Evolutionary conservation across 306 rosid genomes (phyloP), one percentile per base, ranked within the genome.

Genomic region (Fragaria ananassa): DNA sequence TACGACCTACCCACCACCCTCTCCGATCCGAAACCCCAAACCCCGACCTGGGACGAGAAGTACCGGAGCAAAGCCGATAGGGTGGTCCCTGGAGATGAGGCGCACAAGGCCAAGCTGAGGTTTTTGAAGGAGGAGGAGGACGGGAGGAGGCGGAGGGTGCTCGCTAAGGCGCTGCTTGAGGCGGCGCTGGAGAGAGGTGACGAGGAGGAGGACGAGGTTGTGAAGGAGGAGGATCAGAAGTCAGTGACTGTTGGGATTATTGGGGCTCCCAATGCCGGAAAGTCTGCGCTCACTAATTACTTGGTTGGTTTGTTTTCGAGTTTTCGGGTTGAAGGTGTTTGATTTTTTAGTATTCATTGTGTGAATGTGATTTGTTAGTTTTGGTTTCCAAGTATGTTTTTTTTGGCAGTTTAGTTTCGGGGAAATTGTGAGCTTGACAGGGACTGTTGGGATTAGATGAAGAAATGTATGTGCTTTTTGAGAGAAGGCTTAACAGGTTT

Each of bases 251-350:
- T 94, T 3, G 98, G 98, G 74, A 90, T 94, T 42, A 87, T 94
- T 4, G 97, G 98, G 23, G 98, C 97, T 1, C 98, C 98, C 17
- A 94, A 94, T 80, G 98, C 97, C 23, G 98, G 98, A 53, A 94
- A 94, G 78, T 94, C 97, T 51, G 91, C 97, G 0, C 88, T 94
- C n/a, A 92, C 97, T 9, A 94, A 94, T 81, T 89, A 25, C 53
- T 83, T 94, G 98, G 98, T 94, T 81, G 21, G 79, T 72, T 72
- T n/a, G 29, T 76, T 19, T 51, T 53, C 41, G 4, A 23, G 51
- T 35, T 76, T 61, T 21, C 31, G 39, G 1, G 56, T 76, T 27
- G 31, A 6, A 27, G 17, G 12, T 65, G 5, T 9, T 56, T 76
- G 25, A 53, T 45, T 21, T 21, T 21, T 1, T 34, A 2, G 4